Evolutionary conservation across 495 filamentous ascomycete genomes (phyloP), one percentile per base, ranked within the genome.

Genomic region (Cercophora scortea): DNA sequence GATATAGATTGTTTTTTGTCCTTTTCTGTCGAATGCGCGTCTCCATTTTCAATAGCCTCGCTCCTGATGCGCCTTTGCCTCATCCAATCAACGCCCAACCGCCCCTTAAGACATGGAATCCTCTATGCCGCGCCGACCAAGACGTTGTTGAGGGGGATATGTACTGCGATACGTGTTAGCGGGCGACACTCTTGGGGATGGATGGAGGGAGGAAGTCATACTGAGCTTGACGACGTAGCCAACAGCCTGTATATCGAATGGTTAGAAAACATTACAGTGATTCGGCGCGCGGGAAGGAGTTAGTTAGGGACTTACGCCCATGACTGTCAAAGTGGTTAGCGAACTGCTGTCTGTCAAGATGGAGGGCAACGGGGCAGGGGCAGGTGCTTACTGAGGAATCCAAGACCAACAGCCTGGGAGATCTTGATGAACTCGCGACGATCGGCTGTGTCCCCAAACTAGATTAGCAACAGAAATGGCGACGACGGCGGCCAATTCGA

Each of bases 401-500:
- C 67, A 59, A 95, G 85, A 58, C 92, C 93, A 54, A 98, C 93
- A 54, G 93, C 92, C 71, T 96, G 90, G 62, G 82, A 89, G 71
- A 98, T 93, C 76, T 93, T 90, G 63, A 95, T 80, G 75, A 95
- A 97, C 63, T 95, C 90, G 53, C 83, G 78, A 67, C 81, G 81
- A 71, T 95, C 90, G 61, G 90, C 67, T 70, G 53, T 32, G 50
- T 1, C 16, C 10, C 36, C 3, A 8, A 38, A 38, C 36, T 13
- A 38, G 35, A 45, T n/a, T 32, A 59, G 59, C 56, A 61, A 56
- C 34, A 40, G 16, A 13, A 13, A 39, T 47, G 19, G 36, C n/a
- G 17, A 33, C 13, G 36, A 17, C 42, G 35, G 5, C 12, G 17
- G 25, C 35, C 17, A 41, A 25, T 6, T 49, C 6, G 10, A 18